Evolutionary conservation across 148 eudicot genomes (phyloP).

Genomic region (Cornus suecica): DNA sequence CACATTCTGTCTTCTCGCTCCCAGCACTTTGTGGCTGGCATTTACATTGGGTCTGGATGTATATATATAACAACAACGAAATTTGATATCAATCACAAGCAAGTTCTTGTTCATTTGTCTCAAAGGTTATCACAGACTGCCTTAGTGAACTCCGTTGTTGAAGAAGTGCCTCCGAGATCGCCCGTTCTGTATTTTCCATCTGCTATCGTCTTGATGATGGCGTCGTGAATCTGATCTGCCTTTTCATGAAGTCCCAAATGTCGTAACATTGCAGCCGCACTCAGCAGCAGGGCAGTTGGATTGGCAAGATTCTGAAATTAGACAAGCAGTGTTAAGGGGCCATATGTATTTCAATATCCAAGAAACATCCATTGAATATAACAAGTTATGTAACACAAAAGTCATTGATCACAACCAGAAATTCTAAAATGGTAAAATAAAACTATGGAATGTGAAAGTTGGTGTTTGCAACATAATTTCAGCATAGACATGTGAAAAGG

Average conservation of each 20-base stretch:
- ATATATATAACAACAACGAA: background rate
- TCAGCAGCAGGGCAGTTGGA: background rate
- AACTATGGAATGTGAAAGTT: no score
- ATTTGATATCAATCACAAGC: background rate
- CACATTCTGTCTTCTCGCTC: no score
- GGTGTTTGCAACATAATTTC: no score
- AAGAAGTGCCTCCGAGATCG: conserved; percentile 1
- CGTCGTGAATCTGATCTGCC: background rate
- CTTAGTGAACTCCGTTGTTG: background rate
- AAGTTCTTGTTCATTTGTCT: background rate
- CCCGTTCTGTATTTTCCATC: background rate
- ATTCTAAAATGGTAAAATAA: no score
- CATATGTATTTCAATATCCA: background rate
- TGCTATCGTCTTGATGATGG: background rate
- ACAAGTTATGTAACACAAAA: background rate
- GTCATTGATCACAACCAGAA: background rate
- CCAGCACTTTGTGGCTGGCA: no score
- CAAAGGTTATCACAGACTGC: background rate
- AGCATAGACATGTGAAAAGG: background rate
- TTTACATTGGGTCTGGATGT: no score
- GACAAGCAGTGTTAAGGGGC: background rate
- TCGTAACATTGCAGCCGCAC: background rate
- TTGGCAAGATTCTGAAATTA: background rate
- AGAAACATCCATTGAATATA: background rate
- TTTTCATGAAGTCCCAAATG: background rate